Evolutionary conservation across 257 asterid species (phyloP).

Genomic region (Phtheirospermum japonicum): DNA sequence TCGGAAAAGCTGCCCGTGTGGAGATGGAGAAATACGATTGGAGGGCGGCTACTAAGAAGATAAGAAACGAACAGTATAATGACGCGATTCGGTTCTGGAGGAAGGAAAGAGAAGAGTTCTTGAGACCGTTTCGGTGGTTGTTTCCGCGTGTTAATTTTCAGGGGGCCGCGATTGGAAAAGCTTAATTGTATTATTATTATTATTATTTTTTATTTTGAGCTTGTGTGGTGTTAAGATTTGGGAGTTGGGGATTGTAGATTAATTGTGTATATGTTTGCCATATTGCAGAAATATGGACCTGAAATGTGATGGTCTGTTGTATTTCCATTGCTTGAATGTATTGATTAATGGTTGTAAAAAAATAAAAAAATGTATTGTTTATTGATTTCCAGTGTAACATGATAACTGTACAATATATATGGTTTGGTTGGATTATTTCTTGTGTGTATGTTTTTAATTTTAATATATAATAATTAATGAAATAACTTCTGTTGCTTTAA

Average conservation of each 20-base stretch:
- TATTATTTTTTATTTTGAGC: not conserved
- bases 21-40: conserved; percentile 93
- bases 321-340: not conserved
- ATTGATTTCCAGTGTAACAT: too few species aligned
- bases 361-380: too few species aligned
- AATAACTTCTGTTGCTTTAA: too few species aligned
- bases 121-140: conserved; percentile 72
- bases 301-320: not conserved
- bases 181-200: not conserved
- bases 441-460: too few species aligned
- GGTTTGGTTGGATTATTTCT: too few species aligned
- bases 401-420: too few species aligned
- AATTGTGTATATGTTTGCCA: not conserved
- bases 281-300: not conserved
- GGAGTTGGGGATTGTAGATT: too few species aligned
- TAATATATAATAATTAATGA: too few species aligned
- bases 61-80: conserved; percentile 77
- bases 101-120: conserved; percentile 64
- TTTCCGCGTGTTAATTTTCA: conserved; percentile 33
- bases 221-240: too few species aligned
- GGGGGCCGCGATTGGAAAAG: conserved; percentile 34
- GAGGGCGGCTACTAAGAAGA: conserved; percentile 87
- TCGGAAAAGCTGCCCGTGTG: conserved; percentile 75
- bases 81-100: conserved; percentile 97
- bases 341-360: not conserved